Conservation (phyloP, 73 alveolate genomes). For the Paramecium sexaurelia region DNA sequence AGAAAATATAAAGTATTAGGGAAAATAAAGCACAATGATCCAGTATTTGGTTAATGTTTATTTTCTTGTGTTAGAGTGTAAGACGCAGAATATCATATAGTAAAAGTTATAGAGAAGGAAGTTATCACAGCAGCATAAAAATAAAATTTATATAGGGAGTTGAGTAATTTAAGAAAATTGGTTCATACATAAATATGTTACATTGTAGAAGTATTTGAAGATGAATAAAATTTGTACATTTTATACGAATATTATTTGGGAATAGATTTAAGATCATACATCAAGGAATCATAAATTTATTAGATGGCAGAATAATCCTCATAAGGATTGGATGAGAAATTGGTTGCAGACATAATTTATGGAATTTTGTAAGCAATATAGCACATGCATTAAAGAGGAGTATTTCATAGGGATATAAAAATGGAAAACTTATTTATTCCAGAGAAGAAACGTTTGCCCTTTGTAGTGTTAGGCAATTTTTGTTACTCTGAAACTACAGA, state of each 20-base stretch:
- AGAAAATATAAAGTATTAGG: conserved; percentile 58
- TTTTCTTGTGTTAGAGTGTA: conserved; percentile 53
- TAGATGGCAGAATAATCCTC: conserved; percentile 11
- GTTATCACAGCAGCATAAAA: background rate
- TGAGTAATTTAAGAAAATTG: conserved; percentile 45
- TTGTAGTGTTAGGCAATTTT: conserved; percentile 54
- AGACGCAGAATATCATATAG: conserved; percentile 53
- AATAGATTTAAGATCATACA: conserved; percentile 45
- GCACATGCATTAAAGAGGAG: conserved; percentile 62
- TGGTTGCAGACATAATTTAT: conserved; percentile 52
- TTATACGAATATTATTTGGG: conserved; percentile 50
- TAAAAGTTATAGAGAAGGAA: conserved; percentile 49
- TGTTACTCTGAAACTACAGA: conserved; percentile 57
- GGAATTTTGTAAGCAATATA: conserved; percentile 42
- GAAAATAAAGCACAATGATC: conserved; percentile 47
- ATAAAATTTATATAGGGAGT: conserved; percentile 21
- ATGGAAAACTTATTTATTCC: conserved; percentile 59
- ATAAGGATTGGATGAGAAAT: conserved; percentile 54
- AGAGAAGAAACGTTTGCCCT: conserved; percentile 38
- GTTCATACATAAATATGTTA: conserved; percentile 58
- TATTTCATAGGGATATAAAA: conserved; percentile 62
- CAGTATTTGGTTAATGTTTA: conserved; percentile 53
- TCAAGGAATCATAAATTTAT: conserved; percentile 38
- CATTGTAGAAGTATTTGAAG: conserved; percentile 61
- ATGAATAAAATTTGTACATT: conserved; percentile 48